These are phyloP conservation scores for Chlamydomonas sp. DNA, from an alignment of 139 green algal genomes.

Conservation along the genomic window DNA sequence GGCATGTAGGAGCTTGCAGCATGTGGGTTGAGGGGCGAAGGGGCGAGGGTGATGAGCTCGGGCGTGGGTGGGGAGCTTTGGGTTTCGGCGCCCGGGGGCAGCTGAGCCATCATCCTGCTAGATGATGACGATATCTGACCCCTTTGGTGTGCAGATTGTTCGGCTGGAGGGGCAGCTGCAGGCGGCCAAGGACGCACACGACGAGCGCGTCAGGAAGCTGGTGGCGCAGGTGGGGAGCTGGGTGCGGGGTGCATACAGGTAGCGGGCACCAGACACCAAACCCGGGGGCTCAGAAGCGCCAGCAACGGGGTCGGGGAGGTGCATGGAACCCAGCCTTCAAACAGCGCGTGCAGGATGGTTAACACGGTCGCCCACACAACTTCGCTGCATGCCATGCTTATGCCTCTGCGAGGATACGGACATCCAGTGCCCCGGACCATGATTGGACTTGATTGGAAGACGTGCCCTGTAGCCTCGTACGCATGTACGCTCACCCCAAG, in stretches of 20 bases:
- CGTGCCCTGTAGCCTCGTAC: too few relatives aligned
- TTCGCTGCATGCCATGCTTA: too few relatives aligned
- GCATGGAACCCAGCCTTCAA: too few relatives aligned
- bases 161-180: slow-evolving; percentile 62
- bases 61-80: background rate
- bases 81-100: background rate
- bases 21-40: background rate
- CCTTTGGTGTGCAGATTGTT: slow-evolving; percentile 47
- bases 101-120: background rate
- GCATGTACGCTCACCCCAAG: background rate
- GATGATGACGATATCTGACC: background rate
- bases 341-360: too few relatives aligned
- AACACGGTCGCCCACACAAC: too few relatives aligned
- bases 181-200: slow-evolving; percentile 60
- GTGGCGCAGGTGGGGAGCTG: slow-evolving; percentile 37
- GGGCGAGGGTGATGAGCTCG: background rate
- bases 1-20: background rate
- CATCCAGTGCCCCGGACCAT: too few relatives aligned
- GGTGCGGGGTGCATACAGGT: background rate
- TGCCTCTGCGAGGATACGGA: too few relatives aligned
- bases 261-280: background rate
- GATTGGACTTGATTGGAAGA: too few relatives aligned
- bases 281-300: background rate
- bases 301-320: background rate
- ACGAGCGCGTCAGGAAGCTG: slow-evolving; percentile 58